Evolutionary conservation across 306 rosid species (phyloP), one percentile per base, ranked within the genome.

Genomic region (Sindora glabra): DNA sequence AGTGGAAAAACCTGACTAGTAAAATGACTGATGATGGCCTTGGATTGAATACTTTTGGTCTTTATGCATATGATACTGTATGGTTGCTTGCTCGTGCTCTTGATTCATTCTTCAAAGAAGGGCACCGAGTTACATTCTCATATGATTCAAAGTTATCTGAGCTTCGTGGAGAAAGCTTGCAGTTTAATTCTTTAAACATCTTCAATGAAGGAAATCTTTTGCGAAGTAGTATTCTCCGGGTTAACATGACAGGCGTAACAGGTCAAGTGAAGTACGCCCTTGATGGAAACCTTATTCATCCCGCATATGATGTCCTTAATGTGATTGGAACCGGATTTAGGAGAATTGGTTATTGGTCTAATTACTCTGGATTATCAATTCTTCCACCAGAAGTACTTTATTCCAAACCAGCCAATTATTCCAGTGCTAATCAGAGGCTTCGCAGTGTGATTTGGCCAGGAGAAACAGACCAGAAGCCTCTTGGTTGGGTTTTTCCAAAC

Each of bases 401-500:
- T 82, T 59, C 85, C 40, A 77, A 75, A 39, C 85, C 90, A 10
- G 61, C 85, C 32, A 84, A 83, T 63, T 86, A 26, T 19, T 81
- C 90, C 51, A 71, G 70, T 61, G 61, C 71, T 13, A 92, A 47
- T 47, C 83, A 84, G 67, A 78, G 40, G 48, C 81, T 92, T 13
- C 62, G 53, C 32, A 4, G 37, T 38, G 81, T 79, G n/a, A 48
- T 92, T 64, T 92, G 99, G 99, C 99, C 99, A 2, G 99, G 99
- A 62, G 85, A 84, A 27, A 67, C 86, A 29, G 46, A 74, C 5
- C 75, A 80, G 51, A 77, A 22, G 67, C 99, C 99, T 52, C 97
- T 95, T 14, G 99, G 99, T 23, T 92, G 99, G 99, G 89, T 80
- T 54, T 92, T 92, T 57, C 99, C 99, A 24, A 83, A 77, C 89